Percentiles rank a stretch among this genome's conserved stretches.
Conservation (phyloP, 2,329 filamentous ascomycete species). For the Ciborinia camelliae region DNA sequence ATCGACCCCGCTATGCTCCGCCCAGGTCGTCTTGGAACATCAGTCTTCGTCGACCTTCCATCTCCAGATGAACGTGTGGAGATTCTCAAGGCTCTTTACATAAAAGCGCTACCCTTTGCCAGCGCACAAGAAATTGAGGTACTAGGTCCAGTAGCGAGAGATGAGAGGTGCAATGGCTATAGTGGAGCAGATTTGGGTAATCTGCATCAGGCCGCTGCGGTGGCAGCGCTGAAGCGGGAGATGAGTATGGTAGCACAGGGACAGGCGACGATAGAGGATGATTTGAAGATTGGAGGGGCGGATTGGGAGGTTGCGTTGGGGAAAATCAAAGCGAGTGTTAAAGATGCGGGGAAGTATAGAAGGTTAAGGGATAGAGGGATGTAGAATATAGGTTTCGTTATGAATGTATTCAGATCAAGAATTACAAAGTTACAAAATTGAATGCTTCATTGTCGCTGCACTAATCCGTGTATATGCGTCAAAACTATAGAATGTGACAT, state of each 20-base stretch:
- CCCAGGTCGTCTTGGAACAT: slow-evolving; percentile 81
- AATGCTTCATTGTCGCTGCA: background rate
- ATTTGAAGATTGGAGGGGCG: slow-evolving; percentile 30
- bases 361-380: slow-evolving; percentile 39
- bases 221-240: slow-evolving; percentile 38
- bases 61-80: slow-evolving; percentile 75
- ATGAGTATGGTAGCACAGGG: slow-evolving; percentile 23
- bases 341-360: slow-evolving; percentile 38
- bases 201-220: slow-evolving; percentile 41
- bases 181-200: slow-evolving; percentile 65
- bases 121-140: slow-evolving; percentile 50
- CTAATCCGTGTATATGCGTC: background rate
- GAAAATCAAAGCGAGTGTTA: slow-evolving; percentile 38
- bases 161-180: slow-evolving; percentile 68
- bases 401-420: background rate
- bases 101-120: slow-evolving; percentile 50
- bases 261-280: slow-evolving; percentile 19
- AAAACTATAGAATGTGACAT: background rate
- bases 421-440: background rate
- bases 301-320: slow-evolving; percentile 39
- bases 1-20: slow-evolving; percentile 95
- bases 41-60: slow-evolving; percentile 87
- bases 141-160: slow-evolving; percentile 63
- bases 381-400: slow-evolving; percentile 22
- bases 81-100: slow-evolving; percentile 70